These are phyloP conservation scores for Globisporangium acanthophoron DNA, from an alignment of 352 stramenopile species.

Conservation along the genomic window DNA sequence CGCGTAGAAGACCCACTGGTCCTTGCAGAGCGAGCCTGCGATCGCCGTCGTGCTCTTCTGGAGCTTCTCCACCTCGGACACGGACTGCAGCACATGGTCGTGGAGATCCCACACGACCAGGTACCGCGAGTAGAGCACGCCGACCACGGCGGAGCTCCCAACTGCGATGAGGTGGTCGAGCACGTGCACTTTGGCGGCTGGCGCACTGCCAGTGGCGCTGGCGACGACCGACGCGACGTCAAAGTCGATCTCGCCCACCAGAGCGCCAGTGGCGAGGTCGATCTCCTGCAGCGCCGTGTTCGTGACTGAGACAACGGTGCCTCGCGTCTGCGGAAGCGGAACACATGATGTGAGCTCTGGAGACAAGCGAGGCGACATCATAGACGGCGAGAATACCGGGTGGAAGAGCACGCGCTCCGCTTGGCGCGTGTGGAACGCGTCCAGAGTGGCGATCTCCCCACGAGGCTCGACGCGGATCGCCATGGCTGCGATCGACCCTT, in stretches of 20 bases:
- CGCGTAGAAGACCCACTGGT: slow-evolving; percentile 67
- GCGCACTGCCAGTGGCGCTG: neutral
- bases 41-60: slow-evolving; percentile 53
- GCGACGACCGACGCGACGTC: slow-evolving; percentile 34
- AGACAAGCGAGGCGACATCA: neutral
- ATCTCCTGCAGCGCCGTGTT: slow-evolving; percentile 55
- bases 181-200: slow-evolving; percentile 12
- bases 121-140: slow-evolving; percentile 41
- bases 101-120: slow-evolving; percentile 66
- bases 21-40: slow-evolving; percentile 44
- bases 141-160: slow-evolving; percentile 43
- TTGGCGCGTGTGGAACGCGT: slow-evolving; percentile 7
- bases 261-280: slow-evolving; percentile 41
- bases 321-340: slow-evolving; percentile 20
- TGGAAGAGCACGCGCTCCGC: slow-evolving; percentile 17
- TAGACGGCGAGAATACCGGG: neutral
- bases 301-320: slow-evolving; percentile 49
- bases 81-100: slow-evolving; percentile 48
- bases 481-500: neutral
- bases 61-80: slow-evolving; percentile 59
- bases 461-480: slow-evolving; percentile 7
- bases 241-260: slow-evolving; percentile 58
- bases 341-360: neutral
- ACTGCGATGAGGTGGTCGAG: slow-evolving; percentile 50
- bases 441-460: slow-evolving; percentile 3